Conservation (phyloP, 768 basidiomycete species). For the Austroboletus eburneus region DNA sequence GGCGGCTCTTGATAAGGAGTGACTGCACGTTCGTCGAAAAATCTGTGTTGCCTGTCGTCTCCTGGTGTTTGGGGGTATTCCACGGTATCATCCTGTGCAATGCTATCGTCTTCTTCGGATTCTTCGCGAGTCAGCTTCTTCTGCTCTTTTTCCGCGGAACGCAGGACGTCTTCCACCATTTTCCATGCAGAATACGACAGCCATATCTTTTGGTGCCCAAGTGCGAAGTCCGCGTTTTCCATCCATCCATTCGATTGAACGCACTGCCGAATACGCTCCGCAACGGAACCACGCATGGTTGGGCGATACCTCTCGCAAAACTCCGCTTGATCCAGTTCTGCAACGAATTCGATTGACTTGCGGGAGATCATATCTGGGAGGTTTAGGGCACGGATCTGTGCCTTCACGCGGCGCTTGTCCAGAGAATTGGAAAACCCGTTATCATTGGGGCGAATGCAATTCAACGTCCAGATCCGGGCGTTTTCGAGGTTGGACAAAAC, state of each 20-base stretch:
- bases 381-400: constrained; percentile 50
- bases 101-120: constrained; percentile 46
- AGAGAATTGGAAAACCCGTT: constrained; percentile 59
- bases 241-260: constrained; percentile 48
- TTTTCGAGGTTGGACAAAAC: constrained; percentile 44
- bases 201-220: constrained; percentile 54
- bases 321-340: constrained; percentile 42
- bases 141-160: constrained; percentile 47
- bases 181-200: constrained; percentile 56
- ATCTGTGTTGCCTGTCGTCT: constrained; percentile 29
- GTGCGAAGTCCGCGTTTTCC: constrained; percentile 50
- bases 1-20: constrained; percentile 30
- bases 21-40: constrained; percentile 29
- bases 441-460: constrained; percentile 63
- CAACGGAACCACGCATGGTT: constrained; percentile 44
- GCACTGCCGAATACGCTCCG: constrained; percentile 48
- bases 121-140: constrained; percentile 38
- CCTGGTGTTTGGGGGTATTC: constrained; percentile 36
- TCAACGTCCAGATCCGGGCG: constrained; percentile 49
- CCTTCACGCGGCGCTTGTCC: constrained; percentile 58
- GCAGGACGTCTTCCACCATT: constrained; percentile 52
- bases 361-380: constrained; percentile 51
- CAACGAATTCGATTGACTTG: constrained; percentile 47
- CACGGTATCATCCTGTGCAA: constrained; percentile 35
- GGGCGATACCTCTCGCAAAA: constrained; percentile 54